These are phyloP conservation scores for Dactylonectria estremocensis DNA, from an alignment of 2,329 filamentous ascomycete genomes.

Conservation along the genomic window DNA sequence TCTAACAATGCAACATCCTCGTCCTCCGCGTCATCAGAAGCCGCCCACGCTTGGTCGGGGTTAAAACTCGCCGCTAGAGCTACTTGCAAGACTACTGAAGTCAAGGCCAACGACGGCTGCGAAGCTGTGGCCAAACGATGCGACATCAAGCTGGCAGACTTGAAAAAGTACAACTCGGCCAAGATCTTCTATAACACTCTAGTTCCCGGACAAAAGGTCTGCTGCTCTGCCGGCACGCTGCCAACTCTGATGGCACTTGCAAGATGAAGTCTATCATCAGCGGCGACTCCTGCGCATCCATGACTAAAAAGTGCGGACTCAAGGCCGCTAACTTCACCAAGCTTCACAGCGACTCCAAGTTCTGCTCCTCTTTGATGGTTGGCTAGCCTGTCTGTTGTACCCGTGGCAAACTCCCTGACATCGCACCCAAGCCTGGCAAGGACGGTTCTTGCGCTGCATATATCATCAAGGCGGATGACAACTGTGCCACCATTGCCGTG, in stretches of 20 bases:
- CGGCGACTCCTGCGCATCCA: constrained; percentile 53
- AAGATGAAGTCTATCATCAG: constrained; percentile 49
- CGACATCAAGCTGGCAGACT: constrained; percentile 49
- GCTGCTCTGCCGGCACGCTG: constrained; percentile 42
- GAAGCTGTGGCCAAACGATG: constrained; percentile 50
- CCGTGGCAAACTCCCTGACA: constrained; percentile 52
- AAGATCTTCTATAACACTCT: constrained; percentile 43
- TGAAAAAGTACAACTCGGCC: constrained; percentile 51
- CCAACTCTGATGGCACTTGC: constrained; percentile 46
- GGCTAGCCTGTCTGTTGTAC: constrained; percentile 57
- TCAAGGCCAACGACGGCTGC: constrained; percentile 50
- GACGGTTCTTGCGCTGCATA: constrained; percentile 52
- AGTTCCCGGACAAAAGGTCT: constrained; percentile 34
- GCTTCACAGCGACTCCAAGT: constrained; percentile 49
- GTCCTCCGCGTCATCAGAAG: constrained; percentile 2
- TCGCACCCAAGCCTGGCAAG: constrained; percentile 51
- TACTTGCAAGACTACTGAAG: constrained; percentile 38
- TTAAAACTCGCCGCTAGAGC: constrained; percentile 31
- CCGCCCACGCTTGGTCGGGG: constrained; percentile 14
- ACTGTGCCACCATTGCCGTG: constrained; percentile 54
- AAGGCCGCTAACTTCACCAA: constrained; percentile 52
- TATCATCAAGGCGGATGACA: constrained; percentile 49
- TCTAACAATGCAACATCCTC: constrained; percentile 26
- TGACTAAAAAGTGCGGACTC: constrained; percentile 57
- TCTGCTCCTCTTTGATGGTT: constrained; percentile 49